phyloP scores from a whole-genome alignment of 2,329 filamentous ascomycete genomes.

The Colletotrichum echinochloae region DNA sequence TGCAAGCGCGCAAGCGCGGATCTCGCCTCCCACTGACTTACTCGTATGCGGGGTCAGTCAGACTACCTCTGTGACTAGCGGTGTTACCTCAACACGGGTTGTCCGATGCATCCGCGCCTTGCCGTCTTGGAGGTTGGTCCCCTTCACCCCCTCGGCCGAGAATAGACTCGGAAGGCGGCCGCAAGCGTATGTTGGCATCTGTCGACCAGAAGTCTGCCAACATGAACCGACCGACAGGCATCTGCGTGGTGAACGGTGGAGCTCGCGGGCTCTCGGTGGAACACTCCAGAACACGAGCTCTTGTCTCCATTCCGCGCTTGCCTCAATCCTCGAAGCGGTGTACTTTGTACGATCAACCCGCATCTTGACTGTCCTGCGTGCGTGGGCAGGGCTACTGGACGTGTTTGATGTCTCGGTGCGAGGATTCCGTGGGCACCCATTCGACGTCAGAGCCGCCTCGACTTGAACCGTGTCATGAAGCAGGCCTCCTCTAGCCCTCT shows the following conservation, averaged over 20 bases:
- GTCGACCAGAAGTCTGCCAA: conserved; percentile 3
- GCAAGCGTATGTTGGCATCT: conserved; percentile 1
- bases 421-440: neutral
- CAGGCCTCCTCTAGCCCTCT: neutral
- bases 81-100: neutral
- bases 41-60: neutral
- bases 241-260: conserved; percentile 19
- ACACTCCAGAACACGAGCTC: conserved; percentile 40
- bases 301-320: conserved; percentile 28
- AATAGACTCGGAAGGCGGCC: conserved; percentile 4
- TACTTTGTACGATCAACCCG: conserved; percentile 1
- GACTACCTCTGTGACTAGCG: neutral
- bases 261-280: conserved; percentile 29
- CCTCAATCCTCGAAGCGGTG: conserved; percentile 23
- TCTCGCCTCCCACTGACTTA: conserved; percentile 8
- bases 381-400: neutral
- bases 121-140: neutral
- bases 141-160: neutral
- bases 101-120: conserved; percentile 11
- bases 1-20: conserved; percentile 39
- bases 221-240: conserved; percentile 1
- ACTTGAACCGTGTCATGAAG: too few relatives aligned
- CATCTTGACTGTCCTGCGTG: neutral
- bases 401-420: neutral
- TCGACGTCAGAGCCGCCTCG: neutral